Evolutionary conservation across 2,329 filamentous ascomycete genomes (phyloP).

Genomic region (Chrysosporium queenslandicum): DNA sequence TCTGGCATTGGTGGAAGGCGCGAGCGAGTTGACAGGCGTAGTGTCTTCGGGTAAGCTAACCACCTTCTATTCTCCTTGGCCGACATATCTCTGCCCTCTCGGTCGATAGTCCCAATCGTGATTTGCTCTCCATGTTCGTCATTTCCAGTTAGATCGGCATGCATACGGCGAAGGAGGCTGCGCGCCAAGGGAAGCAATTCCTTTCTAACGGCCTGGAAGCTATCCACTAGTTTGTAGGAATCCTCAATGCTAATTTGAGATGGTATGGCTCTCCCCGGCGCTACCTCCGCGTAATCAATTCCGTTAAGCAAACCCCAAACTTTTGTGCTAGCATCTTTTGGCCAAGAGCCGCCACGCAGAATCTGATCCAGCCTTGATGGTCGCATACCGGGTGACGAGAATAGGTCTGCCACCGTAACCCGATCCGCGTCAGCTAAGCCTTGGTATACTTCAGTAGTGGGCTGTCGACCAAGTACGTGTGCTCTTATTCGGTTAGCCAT

Average conservation of each 20-base stretch:
- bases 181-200: conserved; percentile 59
- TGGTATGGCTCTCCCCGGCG: conserved; percentile 59
- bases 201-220: conserved; percentile 51
- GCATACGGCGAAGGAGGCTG: conserved; percentile 69
- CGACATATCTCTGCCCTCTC: conserved; percentile 1
- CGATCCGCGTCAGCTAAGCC: conserved; percentile 38
- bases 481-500: conserved; percentile 58
- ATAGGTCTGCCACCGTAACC: conserved; percentile 57
- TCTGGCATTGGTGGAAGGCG: conserved; percentile 32
- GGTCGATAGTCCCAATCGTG: conserved; percentile 14
- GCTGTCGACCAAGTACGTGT: conserved; percentile 43
- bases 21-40: conserved; percentile 70
- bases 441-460: conserved; percentile 28
- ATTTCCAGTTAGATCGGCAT: conserved; percentile 57
- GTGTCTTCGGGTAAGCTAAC: conserved; percentile 69
- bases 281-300: conserved; percentile 64
- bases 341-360: conserved; percentile 58
- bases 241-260: conserved; percentile 92
- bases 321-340: conserved; percentile 59
- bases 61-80: conserved; percentile 42
- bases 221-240: conserved; percentile 66
- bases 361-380: conserved; percentile 57
- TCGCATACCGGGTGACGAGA: conserved; percentile 53
- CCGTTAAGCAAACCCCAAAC: conserved; percentile 75
- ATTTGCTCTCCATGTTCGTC: conserved; percentile 28